Evolutionary conservation across 768 basidiomycete species (phyloP), one percentile per base, ranked within the genome.

Genomic region (Hirschioporus abietinus): DNA sequence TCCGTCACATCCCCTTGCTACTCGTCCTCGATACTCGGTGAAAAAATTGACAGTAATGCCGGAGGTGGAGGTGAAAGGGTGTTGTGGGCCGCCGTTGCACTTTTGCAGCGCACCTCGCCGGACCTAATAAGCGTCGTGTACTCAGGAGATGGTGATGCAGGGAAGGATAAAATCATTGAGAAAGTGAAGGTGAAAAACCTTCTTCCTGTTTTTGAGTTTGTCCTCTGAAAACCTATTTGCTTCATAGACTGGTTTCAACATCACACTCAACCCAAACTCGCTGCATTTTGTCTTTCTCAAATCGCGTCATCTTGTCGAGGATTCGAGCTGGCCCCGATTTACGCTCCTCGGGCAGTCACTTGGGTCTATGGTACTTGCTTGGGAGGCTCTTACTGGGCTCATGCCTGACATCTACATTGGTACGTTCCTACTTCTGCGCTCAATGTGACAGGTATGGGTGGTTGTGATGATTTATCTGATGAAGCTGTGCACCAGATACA

Each of bases 31-130:
- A 66, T 18, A 15, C 17, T 15, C 1, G 17, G 12, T 61, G 9
- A 25, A 25, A 61, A 1, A 24, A n/a, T n/a, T 20, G 62, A 63
- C 64, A 90, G 96, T 73, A 97, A 99, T 82, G 95, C 96, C 42
- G 96, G 96, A 0, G 96, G 96, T 12, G 97, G 96, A 27, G 96
- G 97, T 0, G 96, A 99, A 76, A 87, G 95, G 0, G 97, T 99
- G 1, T 78, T 99, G 0, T 98, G 96, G 95, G 89, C 92, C 0
- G 96, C 95, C 0, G 84, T 98, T 35, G 83, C 88, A 0, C 83
- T 87, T 67, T 79, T 92, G 64, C 95, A 97, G 72, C 82, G 84
- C 24, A 80, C 83, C 20, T 83, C 91, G 66, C 83, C 83, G 3
- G 79, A 90, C 66, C 75, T 90, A 9, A 74, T 96, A 36, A 89